Conservation (phyloP, 208 protist genomes). For the Trypanosoma scelopori region DNA sequence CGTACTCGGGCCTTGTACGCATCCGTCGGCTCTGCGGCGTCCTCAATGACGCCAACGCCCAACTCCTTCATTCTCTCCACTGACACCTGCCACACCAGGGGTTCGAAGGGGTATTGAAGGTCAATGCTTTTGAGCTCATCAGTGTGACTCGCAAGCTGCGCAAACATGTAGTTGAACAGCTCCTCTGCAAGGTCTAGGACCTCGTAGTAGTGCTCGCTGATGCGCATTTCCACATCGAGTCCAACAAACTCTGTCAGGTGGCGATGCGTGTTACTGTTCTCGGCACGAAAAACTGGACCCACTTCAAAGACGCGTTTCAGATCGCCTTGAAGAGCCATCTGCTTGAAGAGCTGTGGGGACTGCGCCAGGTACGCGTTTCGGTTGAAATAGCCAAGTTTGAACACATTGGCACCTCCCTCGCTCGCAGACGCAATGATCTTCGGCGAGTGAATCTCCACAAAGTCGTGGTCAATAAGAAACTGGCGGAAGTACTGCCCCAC, state of each 20-base stretch:
- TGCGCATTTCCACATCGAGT: slow-evolving; percentile 99
- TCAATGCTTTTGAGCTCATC: slow-evolving; percentile 86
- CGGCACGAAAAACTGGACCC: slow-evolving; percentile 98
- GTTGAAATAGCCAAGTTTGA: slow-evolving; percentile 94
- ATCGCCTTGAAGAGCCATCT: slow-evolving; percentile 98
- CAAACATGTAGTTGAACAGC: slow-evolving; percentile 98
- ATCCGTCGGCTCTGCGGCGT: slow-evolving; percentile 69
- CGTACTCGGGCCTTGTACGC: slow-evolving; percentile 75
- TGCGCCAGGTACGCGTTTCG: slow-evolving; percentile 97
- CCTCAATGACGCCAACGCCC: slow-evolving; percentile 83
- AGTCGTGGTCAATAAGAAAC: slow-evolving; percentile 92
- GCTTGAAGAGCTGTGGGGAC: slow-evolving; percentile 99
- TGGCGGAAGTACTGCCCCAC: slow-evolving; percentile 96
- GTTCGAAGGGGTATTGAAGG: slow-evolving; percentile 94
- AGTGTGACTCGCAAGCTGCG: slow-evolving; percentile 64
- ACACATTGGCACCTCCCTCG: slow-evolving; percentile 96
- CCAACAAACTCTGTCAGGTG: slow-evolving; percentile 99
- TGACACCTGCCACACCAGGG: slow-evolving; percentile 86
- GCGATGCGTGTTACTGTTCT: slow-evolving; percentile 99
- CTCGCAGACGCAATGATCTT: slow-evolving; percentile 98
- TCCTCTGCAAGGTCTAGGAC: slow-evolving; percentile 95
- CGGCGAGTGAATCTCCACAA: slow-evolving; percentile 99
- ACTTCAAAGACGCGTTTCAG: slow-evolving; percentile 96
- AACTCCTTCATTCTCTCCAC: slow-evolving; percentile 78
- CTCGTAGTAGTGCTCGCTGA: slow-evolving; percentile 99